Conservation (phyloP, 192 early-diverging fungal species). For the Radiomyces spectabilis region DNA sequence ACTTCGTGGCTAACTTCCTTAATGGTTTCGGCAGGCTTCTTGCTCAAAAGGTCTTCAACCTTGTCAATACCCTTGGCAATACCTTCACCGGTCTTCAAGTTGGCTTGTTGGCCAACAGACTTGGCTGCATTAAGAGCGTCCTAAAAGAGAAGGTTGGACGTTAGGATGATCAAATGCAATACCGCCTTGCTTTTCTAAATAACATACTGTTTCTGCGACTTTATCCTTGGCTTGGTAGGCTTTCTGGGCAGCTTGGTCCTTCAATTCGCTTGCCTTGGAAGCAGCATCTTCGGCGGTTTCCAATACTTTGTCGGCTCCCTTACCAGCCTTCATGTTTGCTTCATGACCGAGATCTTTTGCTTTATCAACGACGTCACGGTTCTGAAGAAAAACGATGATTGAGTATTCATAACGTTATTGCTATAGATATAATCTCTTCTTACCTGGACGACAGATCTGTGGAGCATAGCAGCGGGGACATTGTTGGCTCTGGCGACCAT, state of each 20-base stretch:
- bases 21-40: not conserved
- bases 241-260: constrained; percentile 2
- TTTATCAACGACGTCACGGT: constrained; percentile 8
- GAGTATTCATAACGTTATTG: too few species aligned
- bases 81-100: constrained; percentile 12
- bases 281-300: too few species aligned
- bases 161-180: too few species aligned
- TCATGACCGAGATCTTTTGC: constrained; percentile 21
- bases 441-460: too few species aligned
- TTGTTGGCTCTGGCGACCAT: too few species aligned
- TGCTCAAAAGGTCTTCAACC: not conserved
- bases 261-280: constrained; percentile 6
- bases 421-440: too few species aligned
- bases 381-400: too few species aligned
- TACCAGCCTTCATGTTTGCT: constrained; percentile 19
- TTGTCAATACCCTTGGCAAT: constrained; percentile 15
- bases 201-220: not conserved
- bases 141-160: not conserved
- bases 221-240: not conserved
- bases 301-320: too few species aligned
- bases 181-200: not conserved
- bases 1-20: too few species aligned
- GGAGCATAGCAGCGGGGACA: too few species aligned
- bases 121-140: constrained; percentile 4
- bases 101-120: constrained; percentile 6